A percentile compares a stretch with the other conserved stretches of the same genome.
phyloP scores from a whole-genome alignment of 2,329 filamentous ascomycete genomes.

The Venturia aucupariae region DNA sequence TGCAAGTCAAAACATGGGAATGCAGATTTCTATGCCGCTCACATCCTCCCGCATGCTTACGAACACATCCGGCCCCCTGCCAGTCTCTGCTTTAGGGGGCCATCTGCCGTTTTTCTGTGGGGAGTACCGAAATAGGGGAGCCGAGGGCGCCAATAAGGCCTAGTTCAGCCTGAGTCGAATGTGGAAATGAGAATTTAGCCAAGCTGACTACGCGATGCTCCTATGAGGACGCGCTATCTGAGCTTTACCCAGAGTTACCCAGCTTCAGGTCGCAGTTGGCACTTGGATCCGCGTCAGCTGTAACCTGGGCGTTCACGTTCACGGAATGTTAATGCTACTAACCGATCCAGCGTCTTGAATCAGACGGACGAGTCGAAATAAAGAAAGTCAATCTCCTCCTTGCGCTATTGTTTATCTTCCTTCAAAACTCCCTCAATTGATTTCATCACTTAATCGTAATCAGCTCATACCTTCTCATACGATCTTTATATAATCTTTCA shows the following conservation, averaged over 20 bases:
- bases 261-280: neutral
- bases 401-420: neutral
- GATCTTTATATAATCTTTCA: neutral
- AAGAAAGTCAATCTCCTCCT: neutral
- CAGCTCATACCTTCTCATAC: constrained; percentile 3
- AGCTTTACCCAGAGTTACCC: neutral
- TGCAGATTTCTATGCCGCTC: neutral
- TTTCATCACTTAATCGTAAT: neutral
- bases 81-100: neutral
- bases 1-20: neutral
- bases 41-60: neutral
- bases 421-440: neutral
- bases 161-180: constrained; percentile 1
- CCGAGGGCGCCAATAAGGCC: neutral
- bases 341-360: neutral
- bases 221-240: neutral
- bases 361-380: neutral
- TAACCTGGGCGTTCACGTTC: neutral
- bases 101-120: neutral
- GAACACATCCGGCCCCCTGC: neutral
- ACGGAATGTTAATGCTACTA: neutral
- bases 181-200: constrained; percentile 3
- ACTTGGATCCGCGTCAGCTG: constrained; percentile 2
- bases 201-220: neutral
- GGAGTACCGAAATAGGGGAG: neutral